These are phyloP conservation scores for Vickermania ingenoplastis DNA, from an alignment of 208 protist genomes.

Conservation along the genomic window DNA sequence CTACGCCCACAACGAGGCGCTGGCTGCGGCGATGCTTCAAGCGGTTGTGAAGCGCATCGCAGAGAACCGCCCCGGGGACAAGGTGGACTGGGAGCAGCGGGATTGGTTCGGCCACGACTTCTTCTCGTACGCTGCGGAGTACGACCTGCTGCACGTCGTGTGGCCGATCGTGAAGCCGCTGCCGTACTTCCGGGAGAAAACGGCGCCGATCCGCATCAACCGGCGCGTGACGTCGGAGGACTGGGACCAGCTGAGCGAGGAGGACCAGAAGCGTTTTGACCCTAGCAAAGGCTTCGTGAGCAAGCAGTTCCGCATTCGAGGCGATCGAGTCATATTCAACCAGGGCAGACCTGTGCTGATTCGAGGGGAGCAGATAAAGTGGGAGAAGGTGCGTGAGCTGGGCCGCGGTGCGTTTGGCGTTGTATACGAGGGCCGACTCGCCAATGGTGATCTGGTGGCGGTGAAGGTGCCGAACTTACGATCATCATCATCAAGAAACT, in stretches of 20 bases:
- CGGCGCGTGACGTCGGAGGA: background rate
- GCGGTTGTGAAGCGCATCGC: slow-evolving; percentile 18
- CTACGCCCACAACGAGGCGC: background rate
- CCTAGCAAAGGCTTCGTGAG: background rate
- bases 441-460: slow-evolving; percentile 5
- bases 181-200: background rate
- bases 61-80: background rate
- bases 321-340: background rate
- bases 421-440: slow-evolving; percentile 4
- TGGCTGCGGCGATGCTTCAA: slow-evolving; percentile 15
- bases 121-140: background rate
- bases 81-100: background rate
- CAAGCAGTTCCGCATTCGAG: background rate
- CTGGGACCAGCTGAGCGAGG: background rate
- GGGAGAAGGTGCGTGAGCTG: background rate
- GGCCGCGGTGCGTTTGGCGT: slow-evolving; percentile 7
- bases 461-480: slow-evolving; percentile 8
- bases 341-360: background rate
- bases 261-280: background rate
- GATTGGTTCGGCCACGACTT: background rate
- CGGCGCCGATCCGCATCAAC: background rate
- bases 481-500: too few species aligned
- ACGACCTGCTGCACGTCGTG: background rate
- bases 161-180: background rate
- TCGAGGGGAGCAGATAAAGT: background rate